Conservation (phyloP, 2,329 filamentous ascomycete species). For the Cryoendolithus antarcticus region DNA sequence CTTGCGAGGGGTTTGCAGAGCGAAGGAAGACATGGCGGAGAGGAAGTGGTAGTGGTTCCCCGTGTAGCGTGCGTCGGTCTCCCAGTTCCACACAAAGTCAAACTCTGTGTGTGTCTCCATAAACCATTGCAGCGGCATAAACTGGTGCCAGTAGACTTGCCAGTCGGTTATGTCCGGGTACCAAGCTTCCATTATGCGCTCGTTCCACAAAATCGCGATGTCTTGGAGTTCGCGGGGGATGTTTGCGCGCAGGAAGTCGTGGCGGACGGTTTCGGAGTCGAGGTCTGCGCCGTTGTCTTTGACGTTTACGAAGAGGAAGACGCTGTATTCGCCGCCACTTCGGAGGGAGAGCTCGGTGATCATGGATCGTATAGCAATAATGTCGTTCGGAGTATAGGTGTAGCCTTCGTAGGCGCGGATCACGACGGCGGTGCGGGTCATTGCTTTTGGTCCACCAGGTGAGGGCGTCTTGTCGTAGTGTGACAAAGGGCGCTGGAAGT, state of each 20-base stretch:
- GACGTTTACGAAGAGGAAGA: constrained; percentile 37
- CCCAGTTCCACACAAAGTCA: constrained; percentile 75
- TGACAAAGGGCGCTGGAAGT: not conserved
- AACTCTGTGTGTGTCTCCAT: constrained; percentile 65
- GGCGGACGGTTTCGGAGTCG: constrained; percentile 48
- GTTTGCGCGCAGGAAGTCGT: constrained; percentile 46
- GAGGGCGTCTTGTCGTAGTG: constrained; percentile 1
- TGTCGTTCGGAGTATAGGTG: constrained; percentile 34
- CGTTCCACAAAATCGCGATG: constrained; percentile 64
- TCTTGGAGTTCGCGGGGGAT: constrained; percentile 58
- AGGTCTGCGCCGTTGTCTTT: constrained; percentile 45
- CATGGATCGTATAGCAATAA: constrained; percentile 33
- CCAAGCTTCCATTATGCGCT: constrained; percentile 37
- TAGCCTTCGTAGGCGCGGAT: constrained; percentile 37
- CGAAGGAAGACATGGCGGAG: constrained; percentile 47
- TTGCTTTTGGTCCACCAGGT: constrained; percentile 20
- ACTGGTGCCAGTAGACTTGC: constrained; percentile 46
- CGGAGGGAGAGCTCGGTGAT: constrained; percentile 34
- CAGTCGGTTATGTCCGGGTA: constrained; percentile 38
- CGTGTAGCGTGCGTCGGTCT: constrained; percentile 67
- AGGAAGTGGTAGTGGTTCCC: constrained; percentile 75
- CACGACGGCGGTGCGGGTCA: constrained; percentile 33
- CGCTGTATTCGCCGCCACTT: constrained; percentile 36
- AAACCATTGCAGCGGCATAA: constrained; percentile 65
- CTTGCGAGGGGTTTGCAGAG: constrained; percentile 42